Percentiles rank a stretch among this genome's conserved stretches.
phyloP scores from a whole-genome alignment of 805 yeast species.

The Candida bentonensis region DNA sequence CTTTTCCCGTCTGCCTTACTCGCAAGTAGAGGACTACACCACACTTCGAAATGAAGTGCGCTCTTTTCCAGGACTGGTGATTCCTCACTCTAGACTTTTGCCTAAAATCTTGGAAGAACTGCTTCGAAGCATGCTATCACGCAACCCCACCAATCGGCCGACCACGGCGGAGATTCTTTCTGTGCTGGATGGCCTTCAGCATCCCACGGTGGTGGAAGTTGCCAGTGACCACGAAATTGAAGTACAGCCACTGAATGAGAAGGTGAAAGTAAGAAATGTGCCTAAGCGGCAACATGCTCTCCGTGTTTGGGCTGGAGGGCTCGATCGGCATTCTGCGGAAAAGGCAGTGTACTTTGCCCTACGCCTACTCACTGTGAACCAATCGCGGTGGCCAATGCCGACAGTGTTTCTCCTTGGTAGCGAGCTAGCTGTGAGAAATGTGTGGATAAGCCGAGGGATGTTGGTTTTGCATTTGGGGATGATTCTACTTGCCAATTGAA shows the following conservation, averaged over 20 bases:
- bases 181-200: conserved; percentile 12
- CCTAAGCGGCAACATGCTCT: too few relatives aligned
- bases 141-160: conserved; percentile 28
- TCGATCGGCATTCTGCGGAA: background rate
- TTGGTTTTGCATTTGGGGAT: background rate
- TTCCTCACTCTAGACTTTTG: conserved; percentile 9
- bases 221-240: too few relatives aligned
- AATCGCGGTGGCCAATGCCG: background rate
- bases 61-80: conserved; percentile 18
- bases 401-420: background rate
- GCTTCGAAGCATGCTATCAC: conserved; percentile 26
- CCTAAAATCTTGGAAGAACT: conserved; percentile 23
- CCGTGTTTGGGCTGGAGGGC: too few relatives aligned
- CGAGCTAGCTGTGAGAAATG: background rate
- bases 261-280: too few relatives aligned
- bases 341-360: background rate
- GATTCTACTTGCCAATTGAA: too few relatives aligned
- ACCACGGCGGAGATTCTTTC: conserved; percentile 27
- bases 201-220: background rate
- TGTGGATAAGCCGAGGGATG: background rate
- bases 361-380: background rate
- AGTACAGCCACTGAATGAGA: too few relatives aligned
- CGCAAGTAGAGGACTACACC: conserved; percentile 13
- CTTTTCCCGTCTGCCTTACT: conserved; percentile 57
- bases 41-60: conserved; percentile 24